These are phyloP conservation scores for Avena insularis DNA, from an alignment of 176 grass and related monocot genomes.

Conservation along the genomic window DNA sequence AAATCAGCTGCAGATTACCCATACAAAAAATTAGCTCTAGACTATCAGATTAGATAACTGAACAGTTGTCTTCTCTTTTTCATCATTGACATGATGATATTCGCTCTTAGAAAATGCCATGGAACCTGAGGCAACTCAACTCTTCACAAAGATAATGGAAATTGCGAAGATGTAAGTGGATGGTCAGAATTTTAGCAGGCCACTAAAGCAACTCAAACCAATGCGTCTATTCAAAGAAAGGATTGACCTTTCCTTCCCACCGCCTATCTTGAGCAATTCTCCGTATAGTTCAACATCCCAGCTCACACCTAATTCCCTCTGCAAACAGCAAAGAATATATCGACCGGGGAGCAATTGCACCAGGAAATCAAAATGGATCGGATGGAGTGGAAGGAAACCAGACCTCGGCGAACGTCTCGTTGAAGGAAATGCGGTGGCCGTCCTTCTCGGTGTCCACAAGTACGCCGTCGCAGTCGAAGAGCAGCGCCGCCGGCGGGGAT, in stretches of 20 bases:
- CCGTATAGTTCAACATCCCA: slow-evolving; percentile 91
- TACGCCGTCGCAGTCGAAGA: slow-evolving; percentile 97
- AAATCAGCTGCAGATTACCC: neutral
- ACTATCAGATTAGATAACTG: neutral
- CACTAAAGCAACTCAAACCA: neutral
- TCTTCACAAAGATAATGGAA: neutral
- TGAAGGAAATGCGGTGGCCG: slow-evolving; percentile 94
- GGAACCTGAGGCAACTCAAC: neutral
- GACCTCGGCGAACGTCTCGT: slow-evolving; percentile 94
- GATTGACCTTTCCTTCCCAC: slow-evolving; percentile 91
- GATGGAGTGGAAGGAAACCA: neutral
- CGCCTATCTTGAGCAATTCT: slow-evolving; percentile 94
- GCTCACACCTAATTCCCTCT: slow-evolving; percentile 87
- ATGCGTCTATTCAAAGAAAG: no score
- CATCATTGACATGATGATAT: slow-evolving; percentile 5
- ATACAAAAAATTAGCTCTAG: neutral
- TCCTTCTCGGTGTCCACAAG: slow-evolving; percentile 98
- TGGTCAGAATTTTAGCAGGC: neutral
- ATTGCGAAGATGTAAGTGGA: neutral
- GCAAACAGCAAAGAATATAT: slow-evolving; percentile 40
- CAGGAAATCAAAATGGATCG: slow-evolving; percentile 4
- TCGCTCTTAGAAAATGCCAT: neutral
- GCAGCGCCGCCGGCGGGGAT: slow-evolving; percentile 64
- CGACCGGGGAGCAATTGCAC: neutral
- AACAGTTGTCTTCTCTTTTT: neutral